Evolutionary conservation across 129 eudicot species (phyloP).

Genomic region (Arctium minus): DNA sequence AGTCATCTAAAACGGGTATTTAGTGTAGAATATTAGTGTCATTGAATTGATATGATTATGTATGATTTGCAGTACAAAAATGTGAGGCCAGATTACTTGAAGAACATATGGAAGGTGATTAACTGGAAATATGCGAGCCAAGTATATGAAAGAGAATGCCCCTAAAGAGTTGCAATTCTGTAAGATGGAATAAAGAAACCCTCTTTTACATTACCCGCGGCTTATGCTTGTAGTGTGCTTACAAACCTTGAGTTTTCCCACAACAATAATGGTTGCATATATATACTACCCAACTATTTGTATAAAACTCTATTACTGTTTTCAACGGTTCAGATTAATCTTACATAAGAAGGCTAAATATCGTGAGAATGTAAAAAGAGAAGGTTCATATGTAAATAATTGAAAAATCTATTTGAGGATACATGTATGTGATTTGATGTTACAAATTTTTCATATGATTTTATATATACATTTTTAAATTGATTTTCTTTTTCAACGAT

Average conservation of each 20-base stretch:
- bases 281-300: not conserved
- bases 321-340: not conserved
- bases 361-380: no score
- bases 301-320: not conserved
- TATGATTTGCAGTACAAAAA: conserved; percentile 50
- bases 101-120: conserved; percentile 64
- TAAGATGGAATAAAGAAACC: not conserved
- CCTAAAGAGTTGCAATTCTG: conserved; percentile 18
- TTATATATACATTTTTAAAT: no score
- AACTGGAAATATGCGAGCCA: conserved; percentile 63
- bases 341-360: no score
- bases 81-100: conserved; percentile 64
- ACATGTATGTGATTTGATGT: no score
- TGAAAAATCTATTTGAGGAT: no score
- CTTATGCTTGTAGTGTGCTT: not conserved
- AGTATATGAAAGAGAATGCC: conserved; percentile 42
- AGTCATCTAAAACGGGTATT: not conserved
- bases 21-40: not conserved
- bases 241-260: not conserved
- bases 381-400: not conserved
- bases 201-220: not conserved
- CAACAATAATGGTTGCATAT: not conserved
- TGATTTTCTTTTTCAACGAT: no score
- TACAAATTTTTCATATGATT: no score
- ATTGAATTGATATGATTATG: not conserved